These are phyloP conservation scores for Carex pumila DNA, from an alignment of 176 grass and related monocot genomes.

Conservation along the genomic window DNA sequence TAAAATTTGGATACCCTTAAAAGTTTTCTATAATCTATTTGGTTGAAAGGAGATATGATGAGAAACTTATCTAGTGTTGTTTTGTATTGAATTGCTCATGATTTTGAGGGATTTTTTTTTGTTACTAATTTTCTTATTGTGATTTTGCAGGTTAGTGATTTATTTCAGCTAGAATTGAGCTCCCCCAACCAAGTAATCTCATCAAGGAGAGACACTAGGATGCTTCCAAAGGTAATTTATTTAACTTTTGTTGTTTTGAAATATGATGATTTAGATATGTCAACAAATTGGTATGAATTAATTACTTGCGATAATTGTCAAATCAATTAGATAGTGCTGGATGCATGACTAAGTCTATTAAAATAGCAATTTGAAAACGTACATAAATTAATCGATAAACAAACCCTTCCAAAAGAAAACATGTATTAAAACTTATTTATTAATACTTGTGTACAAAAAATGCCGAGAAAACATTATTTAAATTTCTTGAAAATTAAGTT, in stretches of 20 bases:
- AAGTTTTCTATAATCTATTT: not conserved
- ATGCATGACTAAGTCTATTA: not conserved
- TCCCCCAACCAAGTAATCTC: conserved; percentile 23
- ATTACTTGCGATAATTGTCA: not conserved
- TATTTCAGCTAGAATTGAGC: conserved; percentile 44
- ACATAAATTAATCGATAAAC: not conserved
- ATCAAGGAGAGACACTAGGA: conserved; percentile 37
- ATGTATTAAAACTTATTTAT: not conserved
- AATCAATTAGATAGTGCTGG: not conserved
- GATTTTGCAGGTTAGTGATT: conserved; percentile 51
- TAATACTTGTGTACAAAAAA: too few relatives aligned
- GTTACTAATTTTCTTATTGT: conserved; percentile 16
- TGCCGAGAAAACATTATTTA: too few relatives aligned
- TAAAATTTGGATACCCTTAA: not conserved
- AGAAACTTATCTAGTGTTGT: not conserved
- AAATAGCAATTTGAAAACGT: not conserved
- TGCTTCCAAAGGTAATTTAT: conserved; percentile 39
- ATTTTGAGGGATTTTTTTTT: not conserved
- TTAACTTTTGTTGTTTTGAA: not conserved
- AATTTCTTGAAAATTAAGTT: not conserved
- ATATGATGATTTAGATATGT: not conserved
- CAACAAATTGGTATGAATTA: not conserved
- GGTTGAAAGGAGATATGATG: not conserved
- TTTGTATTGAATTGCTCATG: not conserved
- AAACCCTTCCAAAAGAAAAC: not conserved